Evolutionary conservation across 495 filamentous ascomycete species (phyloP).

Genomic region (Rusavskia elegans): DNA sequence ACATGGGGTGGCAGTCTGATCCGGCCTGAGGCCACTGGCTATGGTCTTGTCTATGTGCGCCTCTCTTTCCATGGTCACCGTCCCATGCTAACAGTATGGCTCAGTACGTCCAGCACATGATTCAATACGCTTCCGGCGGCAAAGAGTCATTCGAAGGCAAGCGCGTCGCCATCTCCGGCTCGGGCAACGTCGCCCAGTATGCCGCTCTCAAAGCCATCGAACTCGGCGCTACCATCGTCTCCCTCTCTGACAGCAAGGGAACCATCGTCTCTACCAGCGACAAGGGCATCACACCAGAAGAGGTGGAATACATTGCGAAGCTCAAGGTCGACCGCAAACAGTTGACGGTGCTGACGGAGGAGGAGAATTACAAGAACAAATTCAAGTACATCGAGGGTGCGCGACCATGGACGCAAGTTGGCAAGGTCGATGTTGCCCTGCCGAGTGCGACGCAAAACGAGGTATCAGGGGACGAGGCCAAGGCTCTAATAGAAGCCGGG

Average conservation of each 20-base stretch:
- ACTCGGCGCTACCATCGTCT: constrained; percentile 82
- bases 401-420: constrained; percentile 81
- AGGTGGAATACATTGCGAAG: constrained; percentile 58
- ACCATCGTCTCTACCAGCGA: constrained; percentile 54
- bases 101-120: constrained; percentile 86
- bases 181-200: constrained; percentile 97
- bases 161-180: constrained; percentile 89
- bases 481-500: constrained; percentile 61
- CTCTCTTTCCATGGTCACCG: not conserved
- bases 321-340: constrained; percentile 81
- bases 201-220: constrained; percentile 94
- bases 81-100: not conserved
- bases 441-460: constrained; percentile 97
- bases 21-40: constrained; percentile 92
- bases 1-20: constrained; percentile 90
- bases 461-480: constrained; percentile 76
- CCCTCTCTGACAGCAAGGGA: constrained; percentile 88
- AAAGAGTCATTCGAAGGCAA: constrained; percentile 81
- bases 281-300: constrained; percentile 51
- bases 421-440: constrained; percentile 77
- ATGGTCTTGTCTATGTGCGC: constrained; percentile 75
- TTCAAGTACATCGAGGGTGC: constrained; percentile 82
- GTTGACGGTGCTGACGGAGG: constrained; percentile 46
- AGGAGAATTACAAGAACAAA: constrained; percentile 37
- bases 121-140: constrained; percentile 63